Evolutionary conservation across 2,329 filamentous ascomycete species (phyloP), one percentile per base, ranked within the genome.

Genomic region (Ascochyta fabae): DNA sequence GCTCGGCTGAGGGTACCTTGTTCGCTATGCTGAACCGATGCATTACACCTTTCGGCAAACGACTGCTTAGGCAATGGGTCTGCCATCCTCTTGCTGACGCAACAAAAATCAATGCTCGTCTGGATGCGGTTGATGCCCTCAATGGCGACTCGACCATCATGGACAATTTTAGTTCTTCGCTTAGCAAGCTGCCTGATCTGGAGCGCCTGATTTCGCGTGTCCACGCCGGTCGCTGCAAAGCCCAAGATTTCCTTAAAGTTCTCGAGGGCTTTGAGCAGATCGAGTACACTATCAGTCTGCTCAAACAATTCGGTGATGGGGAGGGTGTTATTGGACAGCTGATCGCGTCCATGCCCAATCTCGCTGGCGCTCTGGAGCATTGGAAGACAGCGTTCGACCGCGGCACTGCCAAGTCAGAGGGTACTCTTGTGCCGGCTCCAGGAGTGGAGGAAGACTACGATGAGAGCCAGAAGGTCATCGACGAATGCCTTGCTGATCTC

Each of bases 201-300:
- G 95, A 99, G 75, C 85, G 95, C 35, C 84, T 98, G 41, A 96
- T 98, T 49, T 99, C 95, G 24, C 89, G 95, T 8, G 89, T 99
- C 10, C 95, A 99, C 69, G 95, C 95, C 0, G 91, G 91, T 0
- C 87, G 87, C n/a, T 97, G 93, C 78, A 91, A 88, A 69, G 86
- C 92, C 0, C 90, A 95, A 53, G 95, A 99, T 72, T 99, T 99
- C 73, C 87, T 98, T 41, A 90, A 88, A 43, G 94, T 98, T 0
- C 81, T 99, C 0, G 93, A 98, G 74, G 95, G 95, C 0, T 99
- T 97, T 66, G 95, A 98, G 78, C 94, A 97, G 76, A 98, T 99
- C 41, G 92, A 97, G 60, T 95, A 96, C 73, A 96, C 93, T 0
- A 91, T 96, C 83, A 85, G 86, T 47, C 82, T 98, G 22, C 83